These are phyloP conservation scores for Globisporangium radiosum DNA, from an alignment of 352 stramenopile genomes.

Conservation along the genomic window DNA sequence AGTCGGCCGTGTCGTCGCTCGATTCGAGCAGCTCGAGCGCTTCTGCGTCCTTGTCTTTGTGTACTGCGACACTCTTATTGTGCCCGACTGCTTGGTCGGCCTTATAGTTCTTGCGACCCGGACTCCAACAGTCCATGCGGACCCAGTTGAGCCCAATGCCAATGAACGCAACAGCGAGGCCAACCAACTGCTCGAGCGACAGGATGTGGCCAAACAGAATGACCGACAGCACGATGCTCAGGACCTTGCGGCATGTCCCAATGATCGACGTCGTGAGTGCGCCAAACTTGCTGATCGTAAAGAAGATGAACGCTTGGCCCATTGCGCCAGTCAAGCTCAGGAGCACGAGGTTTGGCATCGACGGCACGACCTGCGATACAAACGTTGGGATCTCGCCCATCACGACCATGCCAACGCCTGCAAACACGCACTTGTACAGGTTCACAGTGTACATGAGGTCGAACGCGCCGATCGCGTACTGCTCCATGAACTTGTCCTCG, in stretches of 20 bases:
- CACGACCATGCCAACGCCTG: constrained; percentile 55
- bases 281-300: constrained; percentile 83
- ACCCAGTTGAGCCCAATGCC: constrained; percentile 82
- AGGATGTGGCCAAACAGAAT: constrained; percentile 76
- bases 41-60: constrained; percentile 22
- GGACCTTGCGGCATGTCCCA: constrained; percentile 78
- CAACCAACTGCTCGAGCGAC: constrained; percentile 53
- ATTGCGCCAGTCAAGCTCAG: constrained; percentile 71
- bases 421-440: constrained; percentile 78
- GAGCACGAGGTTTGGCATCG: constrained; percentile 55
- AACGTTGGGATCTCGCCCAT: constrained; percentile 63
- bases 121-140: constrained; percentile 45
- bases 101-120: constrained; percentile 13
- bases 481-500: constrained; percentile 77
- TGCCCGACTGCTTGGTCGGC: not conserved
- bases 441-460: constrained; percentile 87
- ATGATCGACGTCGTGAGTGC: constrained; percentile 82
- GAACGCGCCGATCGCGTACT: constrained; percentile 78
- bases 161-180: constrained; percentile 54
- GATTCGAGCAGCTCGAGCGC: constrained; percentile 51
- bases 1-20: constrained; percentile 59
- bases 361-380: constrained; percentile 51
- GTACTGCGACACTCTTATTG: constrained; percentile 10
- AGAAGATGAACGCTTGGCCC: constrained; percentile 84
- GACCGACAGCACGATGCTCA: constrained; percentile 83